Conservation (phyloP, 495 filamentous ascomycete species). For the Tuber magnatum region DNA sequence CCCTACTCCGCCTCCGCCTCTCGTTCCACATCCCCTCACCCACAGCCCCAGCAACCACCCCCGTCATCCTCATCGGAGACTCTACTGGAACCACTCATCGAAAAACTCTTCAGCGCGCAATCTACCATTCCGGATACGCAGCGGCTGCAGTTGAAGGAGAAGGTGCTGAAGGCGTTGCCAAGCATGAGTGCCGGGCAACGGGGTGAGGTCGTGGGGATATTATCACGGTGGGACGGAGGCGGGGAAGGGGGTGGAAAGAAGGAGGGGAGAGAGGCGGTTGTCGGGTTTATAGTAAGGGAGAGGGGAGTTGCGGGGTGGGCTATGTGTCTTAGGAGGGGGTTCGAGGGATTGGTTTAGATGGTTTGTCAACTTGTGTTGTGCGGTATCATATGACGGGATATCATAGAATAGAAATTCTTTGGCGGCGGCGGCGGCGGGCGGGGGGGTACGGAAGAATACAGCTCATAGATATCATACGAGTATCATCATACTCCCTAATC, state of each 20-base stretch:
- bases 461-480: too few relatives aligned
- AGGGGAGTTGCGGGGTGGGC: constrained; percentile 37
- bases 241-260: constrained; percentile 5
- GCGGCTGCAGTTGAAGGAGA: constrained; percentile 5
- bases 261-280: constrained; percentile 29
- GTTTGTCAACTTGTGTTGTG: too few relatives aligned
- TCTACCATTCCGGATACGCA: not conserved
- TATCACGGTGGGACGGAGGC: constrained; percentile 10
- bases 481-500: too few relatives aligned
- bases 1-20: constrained; percentile 1
- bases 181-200: not conserved
- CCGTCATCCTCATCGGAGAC: constrained; percentile 52
- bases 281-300: constrained; percentile 33
- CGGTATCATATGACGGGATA: too few relatives aligned
- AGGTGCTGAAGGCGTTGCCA: not conserved
- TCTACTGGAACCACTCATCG: not conserved
- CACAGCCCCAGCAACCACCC: constrained; percentile 80
- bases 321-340: constrained; percentile 27
- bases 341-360: constrained; percentile 27
- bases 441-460: too few relatives aligned
- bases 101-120: not conserved
- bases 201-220: not conserved
- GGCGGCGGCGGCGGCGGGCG: too few relatives aligned
- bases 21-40: constrained; percentile 70
- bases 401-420: too few relatives aligned